Percentiles rank a stretch among this genome's conserved stretches.
phyloP scores from a whole-genome alignment of 176 grass and related monocot genomes.

The Bromus sterilis region DNA sequence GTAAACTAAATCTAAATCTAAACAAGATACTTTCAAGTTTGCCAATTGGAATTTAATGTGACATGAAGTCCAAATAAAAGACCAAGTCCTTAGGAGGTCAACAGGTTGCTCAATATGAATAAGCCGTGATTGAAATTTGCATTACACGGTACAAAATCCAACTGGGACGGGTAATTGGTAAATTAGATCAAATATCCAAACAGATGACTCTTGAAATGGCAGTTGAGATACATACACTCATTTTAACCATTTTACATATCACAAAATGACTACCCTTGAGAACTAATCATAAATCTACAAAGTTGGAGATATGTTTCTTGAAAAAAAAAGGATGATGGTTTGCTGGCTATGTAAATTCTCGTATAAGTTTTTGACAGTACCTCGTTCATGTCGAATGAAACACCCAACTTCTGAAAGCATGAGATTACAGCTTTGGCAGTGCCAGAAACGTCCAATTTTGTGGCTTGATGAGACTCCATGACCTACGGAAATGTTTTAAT shows the following conservation, averaged over 20 bases:
- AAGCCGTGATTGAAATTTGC: neutral
- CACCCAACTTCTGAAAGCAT: constrained; percentile 81
- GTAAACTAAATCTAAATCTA: neutral
- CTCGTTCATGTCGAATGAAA: constrained; percentile 61
- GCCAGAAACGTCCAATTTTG: constrained; percentile 83
- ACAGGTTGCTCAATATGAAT: neutral
- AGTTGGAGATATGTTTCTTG: neutral
- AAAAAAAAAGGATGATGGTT: neutral
- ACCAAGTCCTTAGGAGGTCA: neutral
- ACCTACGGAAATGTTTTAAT: constrained; percentile 44
- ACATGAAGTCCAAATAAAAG: neutral
- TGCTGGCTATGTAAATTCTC: neutral
- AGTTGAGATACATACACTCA: neutral
- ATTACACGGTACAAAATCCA: neutral
- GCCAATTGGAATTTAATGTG: neutral
- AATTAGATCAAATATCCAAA: neutral
- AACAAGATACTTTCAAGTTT: neutral
- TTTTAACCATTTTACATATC: neutral
- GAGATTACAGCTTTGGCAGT: constrained; percentile 90
- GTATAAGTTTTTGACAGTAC: constrained; percentile 13
- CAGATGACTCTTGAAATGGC: neutral
- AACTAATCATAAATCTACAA: neutral
- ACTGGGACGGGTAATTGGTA: neutral
- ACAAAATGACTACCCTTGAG: neutral
- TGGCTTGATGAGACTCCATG: constrained; percentile 91